Conservation (phyloP, 2,329 filamentous ascomycete species). For the Cercospora zeae-maydis region DNA sequence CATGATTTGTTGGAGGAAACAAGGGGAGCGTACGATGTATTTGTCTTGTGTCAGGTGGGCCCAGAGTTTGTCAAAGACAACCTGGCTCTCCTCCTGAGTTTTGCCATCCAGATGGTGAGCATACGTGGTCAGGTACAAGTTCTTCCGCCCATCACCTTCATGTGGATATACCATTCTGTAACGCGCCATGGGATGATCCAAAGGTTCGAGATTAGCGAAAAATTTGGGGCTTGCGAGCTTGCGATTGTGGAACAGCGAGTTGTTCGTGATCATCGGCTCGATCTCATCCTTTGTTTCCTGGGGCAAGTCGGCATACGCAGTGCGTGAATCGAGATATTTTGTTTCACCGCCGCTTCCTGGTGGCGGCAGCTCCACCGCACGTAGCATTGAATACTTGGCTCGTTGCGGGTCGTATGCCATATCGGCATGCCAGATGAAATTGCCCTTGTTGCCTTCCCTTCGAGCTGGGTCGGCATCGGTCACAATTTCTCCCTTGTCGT, state of each 20-base stretch:
- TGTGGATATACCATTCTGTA: conserved; percentile 54
- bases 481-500: conserved; percentile 44
- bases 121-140: conserved; percentile 54
- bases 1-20: conserved; percentile 23
- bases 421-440: conserved; percentile 52
- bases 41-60: conserved; percentile 48
- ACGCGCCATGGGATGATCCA: conserved; percentile 38
- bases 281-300: conserved; percentile 33
- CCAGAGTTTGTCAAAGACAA: conserved; percentile 44
- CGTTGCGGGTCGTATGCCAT: conserved; percentile 55
- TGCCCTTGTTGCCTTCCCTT: conserved; percentile 35
- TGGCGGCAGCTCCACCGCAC: conserved; percentile 50
- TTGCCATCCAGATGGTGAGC: conserved; percentile 52
- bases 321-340: conserved; percentile 53
- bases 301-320: conserved; percentile 50
- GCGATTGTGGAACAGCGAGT: conserved; percentile 52
- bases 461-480: conserved; percentile 43
- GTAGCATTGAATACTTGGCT: conserved; percentile 51
- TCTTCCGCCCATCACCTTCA: conserved; percentile 51
- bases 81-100: conserved; percentile 35
- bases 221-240: conserved; percentile 51
- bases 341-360: conserved; percentile 50
- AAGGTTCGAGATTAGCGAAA: conserved; percentile 47
- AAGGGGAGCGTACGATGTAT: conserved; percentile 47
- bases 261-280: conserved; percentile 34